Evolutionary conservation across 352 stramenopile genomes (phyloP), one percentile per base, ranked within the genome.

Genomic region (Halophytophthora batemanensis): DNA sequence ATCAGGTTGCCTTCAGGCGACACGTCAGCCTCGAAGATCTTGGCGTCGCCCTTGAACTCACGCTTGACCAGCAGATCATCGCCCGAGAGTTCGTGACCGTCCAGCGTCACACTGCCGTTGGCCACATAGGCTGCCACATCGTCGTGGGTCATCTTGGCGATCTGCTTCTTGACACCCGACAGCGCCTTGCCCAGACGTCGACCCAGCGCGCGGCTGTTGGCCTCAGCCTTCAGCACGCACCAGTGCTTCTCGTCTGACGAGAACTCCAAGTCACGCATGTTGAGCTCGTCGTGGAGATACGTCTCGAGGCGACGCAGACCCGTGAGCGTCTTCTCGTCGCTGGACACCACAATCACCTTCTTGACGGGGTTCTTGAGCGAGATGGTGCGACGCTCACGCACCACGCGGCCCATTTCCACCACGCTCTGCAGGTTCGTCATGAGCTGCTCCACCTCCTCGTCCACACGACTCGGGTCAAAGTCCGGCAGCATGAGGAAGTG

Each of bases 261-360:
- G 39, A 99, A 87, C 33, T 92, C 73, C 37, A 98, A 82, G 51
- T 98, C 80, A 23, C 69, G 90, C 84, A 87, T 93, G 83, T 99
- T 99, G 21, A 99, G 77, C 78, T 99, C 97, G 29, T 96, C 90
- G 47, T 98, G 71, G 47, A 99, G 90, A 77, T 99, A 99, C 46
- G 72, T 77, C 58, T 94, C 69, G 15, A 98, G 71, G 38, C 68
- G 74, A 46, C 90, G 57, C 3, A 97, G 71, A 10, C 84, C 84
- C 6, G 80, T 69, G 18, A 97, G 64, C 7, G 88, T 66, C 14
- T 55, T 69, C 29, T 93, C 72, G 55, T 98, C 81, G 21, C 79
- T 87, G 50, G 86, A 90, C 45, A 99, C 93, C 18, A 99, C 90
- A 42, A 98, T 89, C 21, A 99, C 93, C 60, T 87, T 91, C 64